phyloP scores from a whole-genome alignment of 768 basidiomycete genomes.

The Mycena filopes region DNA sequence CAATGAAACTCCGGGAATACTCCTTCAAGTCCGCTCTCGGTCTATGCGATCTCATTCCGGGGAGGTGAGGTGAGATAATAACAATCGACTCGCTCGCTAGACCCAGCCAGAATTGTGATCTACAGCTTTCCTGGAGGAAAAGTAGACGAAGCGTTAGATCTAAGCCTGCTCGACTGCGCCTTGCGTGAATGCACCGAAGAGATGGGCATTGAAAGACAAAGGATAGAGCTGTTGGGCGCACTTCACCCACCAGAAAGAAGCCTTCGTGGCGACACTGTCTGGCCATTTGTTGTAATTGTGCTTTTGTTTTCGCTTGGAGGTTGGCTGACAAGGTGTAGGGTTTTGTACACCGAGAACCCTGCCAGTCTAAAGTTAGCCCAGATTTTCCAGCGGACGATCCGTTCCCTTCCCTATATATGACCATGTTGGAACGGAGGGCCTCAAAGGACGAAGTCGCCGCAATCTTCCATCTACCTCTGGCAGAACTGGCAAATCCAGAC shows the following conservation, averaged over 20 bases:
- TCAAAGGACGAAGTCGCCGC: constrained; percentile 75
- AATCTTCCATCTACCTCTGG: constrained; percentile 77
- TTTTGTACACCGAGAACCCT: constrained; percentile 43
- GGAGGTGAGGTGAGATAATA: constrained; percentile 83
- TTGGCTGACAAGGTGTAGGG: constrained; percentile 28
- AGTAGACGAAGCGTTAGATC: constrained; percentile 70
- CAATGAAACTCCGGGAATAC: constrained; percentile 67
- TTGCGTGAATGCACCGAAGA: constrained; percentile 83
- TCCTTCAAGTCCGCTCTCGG: constrained; percentile 78
- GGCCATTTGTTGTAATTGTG: constrained; percentile 77
- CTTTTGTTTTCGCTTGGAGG: neutral
- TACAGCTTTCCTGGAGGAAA: constrained; percentile 82
- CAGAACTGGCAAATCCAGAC: constrained; percentile 55
- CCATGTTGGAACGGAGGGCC: constrained; percentile 52
- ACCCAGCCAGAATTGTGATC: neutral
- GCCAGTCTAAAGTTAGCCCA: constrained; percentile 10
- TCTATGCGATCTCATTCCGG: constrained; percentile 76
- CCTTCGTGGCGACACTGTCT: constrained; percentile 69
- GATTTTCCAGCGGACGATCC: constrained; percentile 51
- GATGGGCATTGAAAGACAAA: constrained; percentile 66
- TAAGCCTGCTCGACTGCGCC: constrained; percentile 65
- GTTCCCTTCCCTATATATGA: constrained; percentile 69
- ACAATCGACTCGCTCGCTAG: too few relatives aligned
- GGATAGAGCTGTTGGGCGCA: constrained; percentile 73
- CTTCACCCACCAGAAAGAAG: constrained; percentile 72